phyloP scores from a whole-genome alignment of 2,329 filamentous ascomycete genomes.

The Teratosphaeria destructans region DNA sequence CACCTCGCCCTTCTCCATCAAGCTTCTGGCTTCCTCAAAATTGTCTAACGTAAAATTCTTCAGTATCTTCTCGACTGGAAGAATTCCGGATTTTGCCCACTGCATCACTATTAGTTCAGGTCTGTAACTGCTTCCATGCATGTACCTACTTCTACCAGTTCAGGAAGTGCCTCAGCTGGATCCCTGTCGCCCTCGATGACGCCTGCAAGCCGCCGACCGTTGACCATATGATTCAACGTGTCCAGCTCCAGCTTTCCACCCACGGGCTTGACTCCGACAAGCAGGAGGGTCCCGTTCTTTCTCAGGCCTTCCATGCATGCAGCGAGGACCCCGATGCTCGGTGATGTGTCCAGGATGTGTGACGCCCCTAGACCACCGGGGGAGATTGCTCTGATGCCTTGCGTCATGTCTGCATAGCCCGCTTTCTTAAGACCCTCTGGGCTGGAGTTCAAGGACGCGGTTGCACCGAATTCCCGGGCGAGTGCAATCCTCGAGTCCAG shows the following conservation, averaged over 20 bases:
- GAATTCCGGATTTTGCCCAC: background rate
- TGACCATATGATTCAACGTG: background rate
- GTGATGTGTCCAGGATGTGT: background rate
- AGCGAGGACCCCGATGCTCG: background rate
- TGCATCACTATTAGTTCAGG: background rate
- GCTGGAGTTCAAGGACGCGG: constrained; percentile 24
- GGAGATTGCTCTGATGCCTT: background rate
- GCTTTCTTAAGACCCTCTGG: background rate
- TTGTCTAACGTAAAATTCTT: background rate
- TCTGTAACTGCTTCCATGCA: background rate
- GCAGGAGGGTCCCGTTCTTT: background rate
- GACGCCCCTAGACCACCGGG: background rate
- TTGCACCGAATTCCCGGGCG: constrained; percentile 29
- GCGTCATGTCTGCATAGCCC: background rate
- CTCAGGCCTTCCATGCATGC: background rate
- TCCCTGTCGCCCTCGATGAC: background rate
- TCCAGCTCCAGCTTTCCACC: background rate
- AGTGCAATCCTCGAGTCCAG: constrained; percentile 25
- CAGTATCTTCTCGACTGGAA: background rate
- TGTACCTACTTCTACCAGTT: background rate
- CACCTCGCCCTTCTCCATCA: background rate
- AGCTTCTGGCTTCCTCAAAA: background rate
- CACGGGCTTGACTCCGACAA: background rate
- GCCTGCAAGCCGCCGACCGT: background rate
- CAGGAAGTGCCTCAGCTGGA: background rate